These are phyloP conservation scores for Hygrophila difformis DNA, from an alignment of 257 asterid species.

Conservation along the genomic window DNA sequence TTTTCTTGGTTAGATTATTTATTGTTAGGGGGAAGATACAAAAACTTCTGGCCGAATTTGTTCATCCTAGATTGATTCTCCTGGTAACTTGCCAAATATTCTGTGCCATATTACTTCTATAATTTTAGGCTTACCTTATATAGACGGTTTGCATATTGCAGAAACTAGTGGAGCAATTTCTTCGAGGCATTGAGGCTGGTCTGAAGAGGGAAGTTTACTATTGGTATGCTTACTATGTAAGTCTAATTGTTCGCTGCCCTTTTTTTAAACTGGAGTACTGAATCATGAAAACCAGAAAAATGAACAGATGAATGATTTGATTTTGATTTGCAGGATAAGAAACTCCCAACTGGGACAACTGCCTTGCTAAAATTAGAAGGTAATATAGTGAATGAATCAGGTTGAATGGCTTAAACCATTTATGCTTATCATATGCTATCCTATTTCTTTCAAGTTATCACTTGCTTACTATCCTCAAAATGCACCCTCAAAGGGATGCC, in stretches of 20 bases:
- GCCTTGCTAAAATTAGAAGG: constrained; percentile 64
- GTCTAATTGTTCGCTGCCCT: too few species aligned
- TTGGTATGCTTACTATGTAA: constrained; percentile 88
- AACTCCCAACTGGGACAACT: constrained; percentile 64
- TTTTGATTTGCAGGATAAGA: constrained; percentile 58
- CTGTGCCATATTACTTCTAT: too few species aligned
- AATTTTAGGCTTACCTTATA: too few species aligned
- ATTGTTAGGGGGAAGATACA: constrained; percentile 58
- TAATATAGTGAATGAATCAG: too few species aligned
- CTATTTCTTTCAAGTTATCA: too few species aligned
- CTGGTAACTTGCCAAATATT: constrained; percentile 69
- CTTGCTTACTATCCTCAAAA: too few species aligned
- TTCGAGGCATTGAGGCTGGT: constrained; percentile 37
- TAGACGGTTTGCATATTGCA: constrained; percentile 20
- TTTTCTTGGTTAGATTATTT: constrained; percentile 33
- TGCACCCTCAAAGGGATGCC: too few species aligned
- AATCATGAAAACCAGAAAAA: not conserved
- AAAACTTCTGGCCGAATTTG: constrained; percentile 52
- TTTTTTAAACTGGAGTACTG: too few species aligned
- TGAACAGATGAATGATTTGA: constrained; percentile 4
- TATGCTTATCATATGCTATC: not conserved
- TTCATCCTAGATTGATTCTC: constrained; percentile 71
- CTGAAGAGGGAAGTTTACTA: constrained; percentile 63
- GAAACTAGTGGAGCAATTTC: constrained; percentile 70
- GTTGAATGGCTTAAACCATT: not conserved